A percentile compares a stretch with the other conserved stretches of the same genome.
phyloP scores from a whole-genome alignment of 345 rosid species.

The Balakata baccata region DNA sequence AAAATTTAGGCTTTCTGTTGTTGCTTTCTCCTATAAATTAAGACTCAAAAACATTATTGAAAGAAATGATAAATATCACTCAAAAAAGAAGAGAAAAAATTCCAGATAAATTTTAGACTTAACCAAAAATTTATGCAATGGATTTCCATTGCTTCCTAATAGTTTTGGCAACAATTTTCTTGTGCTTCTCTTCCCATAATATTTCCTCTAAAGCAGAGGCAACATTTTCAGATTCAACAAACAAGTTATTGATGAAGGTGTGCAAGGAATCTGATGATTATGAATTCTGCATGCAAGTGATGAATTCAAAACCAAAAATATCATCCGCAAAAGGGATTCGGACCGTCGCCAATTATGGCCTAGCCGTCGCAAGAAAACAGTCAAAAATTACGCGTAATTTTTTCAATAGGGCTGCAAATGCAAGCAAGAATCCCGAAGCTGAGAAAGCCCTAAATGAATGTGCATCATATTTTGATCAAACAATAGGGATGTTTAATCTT shows the following conservation, averaged over 20 bases:
- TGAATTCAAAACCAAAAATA: neutral
- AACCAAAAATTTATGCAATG: neutral
- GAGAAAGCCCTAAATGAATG: conserved; percentile 3
- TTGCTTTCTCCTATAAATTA: too few relatives aligned
- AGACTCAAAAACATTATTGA: too few relatives aligned
- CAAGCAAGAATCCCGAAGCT: neutral
- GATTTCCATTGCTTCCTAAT: neutral
- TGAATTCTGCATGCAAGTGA: conserved; percentile 8
- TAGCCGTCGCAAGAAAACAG: neutral
- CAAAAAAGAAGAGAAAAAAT: too few relatives aligned
- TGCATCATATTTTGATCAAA: neutral
- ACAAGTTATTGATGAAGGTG: neutral
- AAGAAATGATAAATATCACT: too few relatives aligned
- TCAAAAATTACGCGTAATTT: neutral
- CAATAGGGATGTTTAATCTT: neutral
- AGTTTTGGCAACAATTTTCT: neutral
- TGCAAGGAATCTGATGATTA: conserved; percentile 4
- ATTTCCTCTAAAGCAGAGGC: neutral
- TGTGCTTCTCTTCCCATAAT: neutral
- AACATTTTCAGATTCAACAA: neutral
- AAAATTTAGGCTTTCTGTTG: too few relatives aligned
- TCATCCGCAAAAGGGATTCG: neutral
- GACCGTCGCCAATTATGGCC: neutral
- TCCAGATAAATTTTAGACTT: too few relatives aligned
- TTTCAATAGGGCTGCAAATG: neutral